phyloP scores from a whole-genome alignment of 257 asterid genomes.

The Solanum chmielewskii region DNA sequence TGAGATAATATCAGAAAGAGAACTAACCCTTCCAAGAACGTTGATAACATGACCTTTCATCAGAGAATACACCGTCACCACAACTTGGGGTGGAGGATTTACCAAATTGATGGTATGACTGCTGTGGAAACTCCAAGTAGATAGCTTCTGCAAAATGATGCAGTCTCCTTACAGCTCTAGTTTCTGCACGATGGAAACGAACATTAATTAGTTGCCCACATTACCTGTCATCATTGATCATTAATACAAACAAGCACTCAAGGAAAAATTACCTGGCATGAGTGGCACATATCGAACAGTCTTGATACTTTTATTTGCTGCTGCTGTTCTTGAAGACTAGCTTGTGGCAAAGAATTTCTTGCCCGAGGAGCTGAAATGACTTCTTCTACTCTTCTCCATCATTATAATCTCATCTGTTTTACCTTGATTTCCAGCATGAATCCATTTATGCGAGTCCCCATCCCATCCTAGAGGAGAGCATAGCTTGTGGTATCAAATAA shows the following conservation, averaged over 20 bases:
- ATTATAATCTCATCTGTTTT: conserved; percentile 9
- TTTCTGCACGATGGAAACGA: conserved; percentile 21
- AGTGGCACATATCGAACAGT: background rate
- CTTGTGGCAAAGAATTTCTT: conserved; percentile 39
- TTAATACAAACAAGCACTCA: background rate
- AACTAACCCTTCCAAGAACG: too few relatives aligned
- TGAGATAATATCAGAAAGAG: too few relatives aligned
- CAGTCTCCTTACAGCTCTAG: background rate
- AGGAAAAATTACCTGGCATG: conserved; percentile 20
- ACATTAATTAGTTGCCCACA: background rate
- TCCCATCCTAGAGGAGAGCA: background rate
- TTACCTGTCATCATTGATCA: background rate
- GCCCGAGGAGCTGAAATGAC: conserved; percentile 77
- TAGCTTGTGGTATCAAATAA: background rate
- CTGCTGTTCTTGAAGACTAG: conserved; percentile 18
- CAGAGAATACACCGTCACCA: too few relatives aligned
- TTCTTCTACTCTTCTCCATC: conserved; percentile 31
- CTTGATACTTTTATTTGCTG: conserved; percentile 14
- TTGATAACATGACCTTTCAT: too few relatives aligned
- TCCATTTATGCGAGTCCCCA: conserved; percentile 6
- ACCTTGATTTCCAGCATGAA: conserved; percentile 11
- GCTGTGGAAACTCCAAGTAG: too few relatives aligned
- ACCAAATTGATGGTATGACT: too few relatives aligned
- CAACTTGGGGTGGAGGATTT: too few relatives aligned
- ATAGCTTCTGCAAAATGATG: too few relatives aligned